These are phyloP conservation scores for Phytophthora vignae DNA, from an alignment of 352 stramenopile species.

Conservation along the genomic window DNA sequence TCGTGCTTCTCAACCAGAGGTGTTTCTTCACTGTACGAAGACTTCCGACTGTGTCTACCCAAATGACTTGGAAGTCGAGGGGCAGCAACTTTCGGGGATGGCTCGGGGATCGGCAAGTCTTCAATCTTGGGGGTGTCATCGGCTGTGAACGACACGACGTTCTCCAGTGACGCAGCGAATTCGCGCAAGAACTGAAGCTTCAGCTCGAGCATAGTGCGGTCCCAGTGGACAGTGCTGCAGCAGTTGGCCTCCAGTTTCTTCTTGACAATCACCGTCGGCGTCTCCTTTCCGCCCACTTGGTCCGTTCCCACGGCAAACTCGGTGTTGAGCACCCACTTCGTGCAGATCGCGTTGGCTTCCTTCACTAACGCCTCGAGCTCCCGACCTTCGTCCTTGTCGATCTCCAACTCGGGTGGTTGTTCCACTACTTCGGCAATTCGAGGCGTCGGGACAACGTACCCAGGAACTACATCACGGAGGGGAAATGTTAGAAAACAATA, in stretches of 20 bases:
- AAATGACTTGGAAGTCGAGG: slow-evolving; percentile 30
- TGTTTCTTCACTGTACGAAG: slow-evolving; percentile 20
- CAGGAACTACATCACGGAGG: slow-evolving; percentile 30
- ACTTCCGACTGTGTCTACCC: slow-evolving; percentile 4
- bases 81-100: slow-evolving; percentile 20
- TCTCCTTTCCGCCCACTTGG: not conserved
- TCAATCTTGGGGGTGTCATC: slow-evolving; percentile 25
- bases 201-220: slow-evolving; percentile 48
- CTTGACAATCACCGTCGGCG: slow-evolving; percentile 45
- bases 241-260: slow-evolving; percentile 56
- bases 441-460: slow-evolving; percentile 15
- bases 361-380: slow-evolving; percentile 45
- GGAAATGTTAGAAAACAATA: not conserved
- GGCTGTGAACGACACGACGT: slow-evolving; percentile 30
- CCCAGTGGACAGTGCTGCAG: slow-evolving; percentile 55
- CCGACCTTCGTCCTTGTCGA: slow-evolving; percentile 28
- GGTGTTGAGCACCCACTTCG: slow-evolving; percentile 60
- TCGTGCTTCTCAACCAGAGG: slow-evolving; percentile 1
- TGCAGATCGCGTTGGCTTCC: slow-evolving; percentile 71
- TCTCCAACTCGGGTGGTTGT: slow-evolving; percentile 32
- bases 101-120: slow-evolving; percentile 25
- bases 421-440: slow-evolving; percentile 40
- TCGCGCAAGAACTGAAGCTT: slow-evolving; percentile 60
- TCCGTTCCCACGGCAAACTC: slow-evolving; percentile 43
- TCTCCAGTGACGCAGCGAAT: slow-evolving; percentile 54